phyloP scores from a whole-genome alignment of 495 filamentous ascomycete species.

The Aspergillus diversus region DNA sequence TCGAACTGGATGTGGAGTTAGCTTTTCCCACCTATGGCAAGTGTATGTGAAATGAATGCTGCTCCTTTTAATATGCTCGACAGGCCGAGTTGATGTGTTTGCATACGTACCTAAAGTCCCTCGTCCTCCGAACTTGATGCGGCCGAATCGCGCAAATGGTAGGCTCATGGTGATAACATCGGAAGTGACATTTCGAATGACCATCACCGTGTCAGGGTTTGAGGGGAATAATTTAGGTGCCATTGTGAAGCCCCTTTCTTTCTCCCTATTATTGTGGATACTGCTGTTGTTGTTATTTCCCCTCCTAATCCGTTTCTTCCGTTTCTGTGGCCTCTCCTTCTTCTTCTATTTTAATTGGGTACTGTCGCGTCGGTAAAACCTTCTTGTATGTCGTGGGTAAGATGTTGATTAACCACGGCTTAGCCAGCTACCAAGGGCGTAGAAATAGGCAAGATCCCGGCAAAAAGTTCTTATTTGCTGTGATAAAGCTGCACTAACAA shows the following conservation, averaged over 20 bases:
- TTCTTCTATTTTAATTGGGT: too few species aligned
- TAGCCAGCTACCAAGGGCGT: not conserved
- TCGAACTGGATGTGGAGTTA: conserved; percentile 59
- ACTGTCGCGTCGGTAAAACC: not conserved
- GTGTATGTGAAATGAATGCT: not conserved
- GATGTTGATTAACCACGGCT: too few species aligned
- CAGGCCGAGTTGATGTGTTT: not conserved
- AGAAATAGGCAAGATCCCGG: not conserved
- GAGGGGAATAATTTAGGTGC: conserved; percentile 53
- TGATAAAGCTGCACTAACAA: not conserved
- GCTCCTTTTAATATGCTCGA: not conserved
- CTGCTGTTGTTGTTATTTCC: too few species aligned
- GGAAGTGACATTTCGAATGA: conserved; percentile 80
- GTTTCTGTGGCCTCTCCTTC: too few species aligned
- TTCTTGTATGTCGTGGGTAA: too few species aligned
- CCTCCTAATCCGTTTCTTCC: too few species aligned
- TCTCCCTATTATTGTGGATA: not conserved
- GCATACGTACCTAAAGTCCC: conserved; percentile 74
- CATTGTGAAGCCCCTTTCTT: conserved; percentile 17
- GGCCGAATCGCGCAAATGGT: conserved; percentile 83
- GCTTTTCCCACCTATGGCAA: not conserved
- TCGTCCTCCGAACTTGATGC: conserved; percentile 80
- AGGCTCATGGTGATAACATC: conserved; percentile 80
- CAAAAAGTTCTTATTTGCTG: not conserved
- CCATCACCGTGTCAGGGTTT: conserved; percentile 79